Evolutionary conservation across 2,329 filamentous ascomycete species (phyloP), one percentile per base, ranked within the genome.

Genomic region (Aspergillus sojae): DNA sequence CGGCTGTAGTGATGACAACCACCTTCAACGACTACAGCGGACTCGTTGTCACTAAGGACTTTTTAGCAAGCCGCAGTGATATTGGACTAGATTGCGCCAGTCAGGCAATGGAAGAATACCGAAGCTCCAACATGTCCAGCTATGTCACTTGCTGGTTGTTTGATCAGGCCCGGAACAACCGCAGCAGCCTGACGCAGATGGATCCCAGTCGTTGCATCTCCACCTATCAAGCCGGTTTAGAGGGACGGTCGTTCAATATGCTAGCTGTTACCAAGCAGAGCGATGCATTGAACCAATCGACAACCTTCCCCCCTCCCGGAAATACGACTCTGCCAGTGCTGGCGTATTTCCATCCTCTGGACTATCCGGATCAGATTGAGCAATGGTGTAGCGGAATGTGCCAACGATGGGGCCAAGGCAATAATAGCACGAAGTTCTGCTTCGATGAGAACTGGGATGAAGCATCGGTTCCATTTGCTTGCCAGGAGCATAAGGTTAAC

Each of bases 21-120:
- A 62, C 60, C 28, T 62, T 62, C 46, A 62, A 62, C 14, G 60
- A 62, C 19, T 62, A 62, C 34, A 62, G 60, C 26, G 60, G 60
- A 14, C 55, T 62, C 41, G 60, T 62, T 2, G 60, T 62, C 30
- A 59, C 60, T 23, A 16, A 21, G 6, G 34, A 16, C 21, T 62
- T 57, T 32, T 14, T 54, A 16, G n/a, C 36, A 19, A 3, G 19
- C 16, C 23, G 5, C 9, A 52, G 14, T 10, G 48, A 28, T 3
- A 30, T 52, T 52, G 48, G 48, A 1, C 48, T 52, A 5, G 48
- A 52, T 10, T 52, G 48, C n/a, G n/a, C 26, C 19, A 28, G 14
- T 30, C 14, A 4, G 10, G 48, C 48, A 3, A 52, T 52, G 26
- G 16, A 28, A 21, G 3, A 30, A 2, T 54, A 62, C 14, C 32